phyloP scores from a whole-genome alignment of 352 stramenopile genomes.

The Globisporangium irregulare region DNA sequence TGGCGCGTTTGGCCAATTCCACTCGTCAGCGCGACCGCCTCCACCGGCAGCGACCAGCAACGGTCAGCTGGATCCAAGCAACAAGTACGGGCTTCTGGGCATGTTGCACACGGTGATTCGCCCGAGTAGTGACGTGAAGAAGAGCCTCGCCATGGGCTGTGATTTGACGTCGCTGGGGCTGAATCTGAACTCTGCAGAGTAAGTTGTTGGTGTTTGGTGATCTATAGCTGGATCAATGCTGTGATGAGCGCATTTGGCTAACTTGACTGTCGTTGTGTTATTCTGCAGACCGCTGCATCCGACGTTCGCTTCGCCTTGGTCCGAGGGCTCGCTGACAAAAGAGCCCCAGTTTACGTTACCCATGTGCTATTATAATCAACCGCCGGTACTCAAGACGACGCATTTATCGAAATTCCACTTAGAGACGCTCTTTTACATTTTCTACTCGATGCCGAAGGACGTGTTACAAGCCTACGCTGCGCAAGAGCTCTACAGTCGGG shows the following conservation, averaged over 20 bases:
- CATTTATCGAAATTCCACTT: conserved; percentile 98
- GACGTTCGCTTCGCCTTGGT: conserved; percentile 81
- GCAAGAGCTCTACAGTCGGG: conserved; percentile 89
- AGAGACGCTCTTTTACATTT: conserved; percentile 99
- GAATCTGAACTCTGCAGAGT: conserved; percentile 85
- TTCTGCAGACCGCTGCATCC: conserved; percentile 63
- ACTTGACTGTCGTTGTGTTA: background rate
- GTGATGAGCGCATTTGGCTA: conserved; percentile 1
- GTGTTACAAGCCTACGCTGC: conserved; percentile 92
- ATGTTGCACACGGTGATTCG: conserved; percentile 83
- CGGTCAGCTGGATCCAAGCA: conserved; percentile 60
- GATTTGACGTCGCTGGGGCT: conserved; percentile 81
- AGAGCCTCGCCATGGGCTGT: conserved; percentile 73
- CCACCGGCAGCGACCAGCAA: conserved; percentile 21
- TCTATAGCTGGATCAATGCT: background rate
- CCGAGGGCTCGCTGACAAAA: conserved; percentile 67
- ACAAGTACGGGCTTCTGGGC: conserved; percentile 75
- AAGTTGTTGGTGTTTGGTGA: conserved; percentile 14
- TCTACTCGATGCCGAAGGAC: conserved; percentile 98
- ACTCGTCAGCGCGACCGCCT: conserved; percentile 23
- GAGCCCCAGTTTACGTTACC: conserved; percentile 84
- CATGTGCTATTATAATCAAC: conserved; percentile 91
- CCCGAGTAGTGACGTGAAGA: conserved; percentile 61
- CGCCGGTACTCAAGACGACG: conserved; percentile 95
- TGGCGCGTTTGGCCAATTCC: conserved; percentile 59